phyloP scores from a whole-genome alignment of 1,284 basidiomycete species.

The Ustilago lituana region DNA sequence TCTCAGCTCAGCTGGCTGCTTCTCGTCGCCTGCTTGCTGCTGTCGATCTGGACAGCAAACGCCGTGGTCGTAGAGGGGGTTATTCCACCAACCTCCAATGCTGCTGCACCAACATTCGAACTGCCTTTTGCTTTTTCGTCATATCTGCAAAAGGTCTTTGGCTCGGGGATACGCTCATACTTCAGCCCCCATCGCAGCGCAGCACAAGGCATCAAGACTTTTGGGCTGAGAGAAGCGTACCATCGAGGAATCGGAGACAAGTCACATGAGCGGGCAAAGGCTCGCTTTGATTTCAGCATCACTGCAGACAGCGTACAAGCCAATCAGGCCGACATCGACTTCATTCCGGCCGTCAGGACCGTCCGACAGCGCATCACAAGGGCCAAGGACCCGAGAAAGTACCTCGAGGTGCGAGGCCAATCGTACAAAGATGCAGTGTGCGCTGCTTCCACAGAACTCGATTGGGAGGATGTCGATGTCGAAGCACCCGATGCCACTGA shows the following conservation, averaged over 20 bases:
- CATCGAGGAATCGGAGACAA: slow-evolving; percentile 43
- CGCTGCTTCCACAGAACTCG: slow-evolving; percentile 37
- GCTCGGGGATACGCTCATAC: slow-evolving; percentile 5
- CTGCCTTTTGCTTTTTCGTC: slow-evolving; percentile 27
- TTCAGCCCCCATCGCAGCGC: not conserved
- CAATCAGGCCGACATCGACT: slow-evolving; percentile 9
- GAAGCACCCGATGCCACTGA: slow-evolving; percentile 75
- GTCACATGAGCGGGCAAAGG: slow-evolving; percentile 29
- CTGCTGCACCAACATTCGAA: slow-evolving; percentile 7
- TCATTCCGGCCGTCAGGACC: slow-evolving; percentile 38
- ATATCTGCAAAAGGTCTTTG: slow-evolving; percentile 21
- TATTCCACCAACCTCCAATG: slow-evolving; percentile 16
- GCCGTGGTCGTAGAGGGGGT: slow-evolving; percentile 18
- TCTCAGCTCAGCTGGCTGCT: slow-evolving; percentile 8
- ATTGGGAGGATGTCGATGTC: slow-evolving; percentile 71
- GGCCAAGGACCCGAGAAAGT: slow-evolving; percentile 30
- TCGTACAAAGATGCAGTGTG: slow-evolving; percentile 42
- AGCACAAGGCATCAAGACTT: slow-evolving; percentile 12
- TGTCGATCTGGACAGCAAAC: slow-evolving; percentile 10
- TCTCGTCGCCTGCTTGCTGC: slow-evolving; percentile 4
- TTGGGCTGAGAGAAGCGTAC: slow-evolving; percentile 43
- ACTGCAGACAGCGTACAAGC: slow-evolving; percentile 24
- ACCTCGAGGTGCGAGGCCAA: slow-evolving; percentile 41
- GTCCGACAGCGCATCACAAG: slow-evolving; percentile 40
- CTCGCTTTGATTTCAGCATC: slow-evolving; percentile 33